Conservation (phyloP, 305 asterid genomes). For the Fraxinus velutina region DNA sequence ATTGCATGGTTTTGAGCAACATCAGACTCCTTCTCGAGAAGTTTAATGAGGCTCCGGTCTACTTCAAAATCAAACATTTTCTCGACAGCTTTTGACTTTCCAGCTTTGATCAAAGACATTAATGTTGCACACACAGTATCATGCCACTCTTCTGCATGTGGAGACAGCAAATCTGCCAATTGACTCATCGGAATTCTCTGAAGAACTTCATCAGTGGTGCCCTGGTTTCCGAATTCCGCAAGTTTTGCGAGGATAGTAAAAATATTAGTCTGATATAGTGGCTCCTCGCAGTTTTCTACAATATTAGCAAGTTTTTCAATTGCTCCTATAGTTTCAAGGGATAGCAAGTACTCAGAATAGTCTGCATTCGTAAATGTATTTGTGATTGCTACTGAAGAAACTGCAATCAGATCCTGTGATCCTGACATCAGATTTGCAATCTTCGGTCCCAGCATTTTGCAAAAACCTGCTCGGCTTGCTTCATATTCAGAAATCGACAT, state of each 20-base stretch:
- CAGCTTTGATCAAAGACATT: neutral
- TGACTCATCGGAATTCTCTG: neutral
- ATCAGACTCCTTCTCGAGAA: neutral
- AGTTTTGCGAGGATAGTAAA: neutral
- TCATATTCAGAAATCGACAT: neutral
- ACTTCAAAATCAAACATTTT: neutral
- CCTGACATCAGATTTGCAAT: neutral
- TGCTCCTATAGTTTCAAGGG: neutral
- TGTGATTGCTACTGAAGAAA: neutral
- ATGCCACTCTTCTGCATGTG: neutral
- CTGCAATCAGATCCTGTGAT: neutral
- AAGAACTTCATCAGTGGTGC: neutral
- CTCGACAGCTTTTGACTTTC: neutral
- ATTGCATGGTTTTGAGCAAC: neutral
- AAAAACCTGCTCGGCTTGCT: neutral
- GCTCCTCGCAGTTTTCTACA: neutral
- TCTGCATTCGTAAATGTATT: neutral
- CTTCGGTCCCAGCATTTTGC: neutral
- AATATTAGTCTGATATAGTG: neutral
- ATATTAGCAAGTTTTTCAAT: neutral
- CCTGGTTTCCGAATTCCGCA: neutral
- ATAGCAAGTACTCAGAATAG: neutral
- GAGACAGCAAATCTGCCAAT: neutral
- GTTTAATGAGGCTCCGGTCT: neutral
- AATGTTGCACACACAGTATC: neutral